phyloP scores from a whole-genome alignment of 805 yeast species.

The Ogataea nakhonphanomensis region DNA sequence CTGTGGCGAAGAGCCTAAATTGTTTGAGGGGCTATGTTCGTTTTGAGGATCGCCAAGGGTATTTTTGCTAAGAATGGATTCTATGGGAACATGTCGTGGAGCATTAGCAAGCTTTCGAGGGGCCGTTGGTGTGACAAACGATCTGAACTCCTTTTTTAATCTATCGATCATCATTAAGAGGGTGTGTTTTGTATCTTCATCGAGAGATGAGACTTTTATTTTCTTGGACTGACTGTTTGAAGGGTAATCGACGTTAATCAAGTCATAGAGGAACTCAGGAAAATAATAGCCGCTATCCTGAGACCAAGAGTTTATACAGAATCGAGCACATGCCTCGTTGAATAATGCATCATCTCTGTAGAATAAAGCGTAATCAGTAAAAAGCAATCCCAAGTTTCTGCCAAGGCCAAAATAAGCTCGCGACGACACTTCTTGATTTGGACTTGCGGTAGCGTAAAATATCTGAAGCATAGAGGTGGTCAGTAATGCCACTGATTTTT shows the following conservation, averaged over 20 bases:
- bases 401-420: slow-evolving; percentile 21
- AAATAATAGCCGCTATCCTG: slow-evolving; percentile 16
- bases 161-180: slow-evolving; percentile 15
- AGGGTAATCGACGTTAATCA: slow-evolving; percentile 16
- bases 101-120: slow-evolving; percentile 1
- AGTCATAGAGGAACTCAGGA: slow-evolving; percentile 24
- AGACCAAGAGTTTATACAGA: slow-evolving; percentile 22
- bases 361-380: slow-evolving; percentile 16
- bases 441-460: slow-evolving; percentile 20
- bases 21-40: background rate
- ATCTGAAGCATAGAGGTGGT: slow-evolving; percentile 21
- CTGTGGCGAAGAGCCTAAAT: background rate
- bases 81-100: slow-evolving; percentile 18
- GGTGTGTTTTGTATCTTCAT: slow-evolving; percentile 7
- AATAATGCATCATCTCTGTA: slow-evolving; percentile 12
- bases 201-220: slow-evolving; percentile 7
- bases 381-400: slow-evolving; percentile 17
- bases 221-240: slow-evolving; percentile 6
- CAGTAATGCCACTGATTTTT: slow-evolving; percentile 18
- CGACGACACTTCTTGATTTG: slow-evolving; percentile 17
- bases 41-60: background rate
- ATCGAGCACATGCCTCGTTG: slow-evolving; percentile 23
- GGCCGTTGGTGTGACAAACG: slow-evolving; percentile 16
- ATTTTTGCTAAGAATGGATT: slow-evolving; percentile 11
- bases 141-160: slow-evolving; percentile 23